Evolutionary conservation across 805 yeast genomes (phyloP), one percentile per base, ranked within the genome.

Genomic region (Ogataea methanolica): DNA sequence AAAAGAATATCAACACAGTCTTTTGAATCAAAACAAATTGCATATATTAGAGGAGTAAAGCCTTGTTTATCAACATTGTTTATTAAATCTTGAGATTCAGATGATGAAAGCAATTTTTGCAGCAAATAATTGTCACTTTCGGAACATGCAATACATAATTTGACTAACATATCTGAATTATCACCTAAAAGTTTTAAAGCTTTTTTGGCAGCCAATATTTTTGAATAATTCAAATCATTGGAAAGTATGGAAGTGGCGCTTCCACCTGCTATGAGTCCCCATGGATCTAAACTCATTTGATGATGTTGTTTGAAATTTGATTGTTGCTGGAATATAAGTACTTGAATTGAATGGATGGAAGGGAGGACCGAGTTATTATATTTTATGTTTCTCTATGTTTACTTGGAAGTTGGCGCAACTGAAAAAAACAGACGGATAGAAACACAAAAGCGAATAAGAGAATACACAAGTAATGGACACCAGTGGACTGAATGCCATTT

Each of bases 11-110:
- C 84, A 1, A 75, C 75, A 39, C 77, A 68, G 7, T 68, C 71
- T 9, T 64, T 57, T 35, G 81, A 71, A 49, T 76, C 71, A 53
- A 78, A 82, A 36, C 79, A 79, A 22, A 83, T 71, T 11, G 85
- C 77, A 58, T 76, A 81, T 3, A 80, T 70, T 43, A 76, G 59
- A 6, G 79, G 74, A 1, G 74, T 70, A 1, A 75, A 54, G 0
- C 80, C 80, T 29, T 73, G 70, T 7, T 60, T 52, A 36, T 72
- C 76, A 29, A 57, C 36, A 29, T 60, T 56, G 23, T 63, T 55
- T 15, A 70, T 47, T 1, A 56, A 26, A 5, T 49, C 41, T 4
- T 46, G 48, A 14, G 53, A 53, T 9, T 50, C 61, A 2, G 51
- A 40, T 14, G 59, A 47, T 3, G 58, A n/a, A 17, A 65, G 54